These are phyloP conservation scores for Hyaloperonospora brassicae DNA, from an alignment of 352 stramenopile genomes.

Conservation along the genomic window DNA sequence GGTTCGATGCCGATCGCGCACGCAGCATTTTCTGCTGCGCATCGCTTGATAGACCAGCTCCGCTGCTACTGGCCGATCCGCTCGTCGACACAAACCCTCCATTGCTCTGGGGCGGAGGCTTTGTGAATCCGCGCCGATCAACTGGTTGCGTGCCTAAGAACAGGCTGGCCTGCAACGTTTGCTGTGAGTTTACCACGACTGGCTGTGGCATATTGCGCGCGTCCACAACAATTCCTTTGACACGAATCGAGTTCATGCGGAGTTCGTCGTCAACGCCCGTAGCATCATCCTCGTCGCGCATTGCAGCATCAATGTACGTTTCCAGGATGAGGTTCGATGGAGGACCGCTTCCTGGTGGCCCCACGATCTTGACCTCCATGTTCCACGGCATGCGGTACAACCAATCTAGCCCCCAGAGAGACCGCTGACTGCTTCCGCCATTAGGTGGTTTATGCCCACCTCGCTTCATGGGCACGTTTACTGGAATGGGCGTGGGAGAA, in stretches of 20 bases:
- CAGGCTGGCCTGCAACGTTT: slow-evolving; percentile 80
- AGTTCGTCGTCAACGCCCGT: slow-evolving; percentile 73
- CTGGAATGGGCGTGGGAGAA: slow-evolving; percentile 69
- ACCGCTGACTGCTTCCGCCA: slow-evolving; percentile 51
- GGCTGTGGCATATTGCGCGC: slow-evolving; percentile 81
- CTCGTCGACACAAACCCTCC: slow-evolving; percentile 70
- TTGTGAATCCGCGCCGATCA: slow-evolving; percentile 78
- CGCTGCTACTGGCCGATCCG: slow-evolving; percentile 20
- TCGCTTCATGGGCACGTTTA: slow-evolving; percentile 79
- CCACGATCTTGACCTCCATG: slow-evolving; percentile 88
- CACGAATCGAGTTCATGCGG: slow-evolving; percentile 81
- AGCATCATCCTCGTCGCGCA: slow-evolving; percentile 63
- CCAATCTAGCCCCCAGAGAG: slow-evolving; percentile 81
- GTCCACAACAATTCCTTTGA: slow-evolving; percentile 84
- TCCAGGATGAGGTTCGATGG: slow-evolving; percentile 84
- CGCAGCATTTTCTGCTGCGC: slow-evolving; percentile 49
- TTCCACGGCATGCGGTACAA: slow-evolving; percentile 88
- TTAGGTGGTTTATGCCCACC: slow-evolving; percentile 47
- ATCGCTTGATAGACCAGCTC: slow-evolving; percentile 43
- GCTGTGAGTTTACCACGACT: slow-evolving; percentile 80
- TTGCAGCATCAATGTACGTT: slow-evolving; percentile 79
- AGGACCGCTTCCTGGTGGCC: slow-evolving; percentile 70
- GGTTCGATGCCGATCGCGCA: slow-evolving; percentile 47
- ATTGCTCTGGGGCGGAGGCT: slow-evolving; percentile 80
- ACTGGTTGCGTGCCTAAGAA: slow-evolving; percentile 82